Conservation (phyloP, 73 alveolate genomes). For the Blepharisma japonicum region DNA sequence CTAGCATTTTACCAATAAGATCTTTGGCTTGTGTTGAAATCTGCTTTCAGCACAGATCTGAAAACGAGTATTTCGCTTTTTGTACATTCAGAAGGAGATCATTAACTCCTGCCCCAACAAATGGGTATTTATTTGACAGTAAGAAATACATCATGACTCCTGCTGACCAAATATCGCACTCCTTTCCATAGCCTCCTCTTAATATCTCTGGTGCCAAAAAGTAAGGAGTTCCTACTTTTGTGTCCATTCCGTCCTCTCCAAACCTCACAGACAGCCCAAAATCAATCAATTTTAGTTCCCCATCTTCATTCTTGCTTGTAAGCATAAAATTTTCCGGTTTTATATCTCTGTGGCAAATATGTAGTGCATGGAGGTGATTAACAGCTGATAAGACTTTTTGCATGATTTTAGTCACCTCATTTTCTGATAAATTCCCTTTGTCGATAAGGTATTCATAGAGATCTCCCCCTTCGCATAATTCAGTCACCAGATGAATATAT, state of each 20-base stretch:
- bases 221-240: conserved; percentile 30
- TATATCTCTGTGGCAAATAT: conserved; percentile 69
- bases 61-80: not conserved
- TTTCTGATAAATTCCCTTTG: conserved; percentile 34
- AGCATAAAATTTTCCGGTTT: conserved; percentile 72
- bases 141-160: conserved; percentile 30
- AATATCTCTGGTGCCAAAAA: conserved; percentile 34
- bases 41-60: conserved; percentile 41
- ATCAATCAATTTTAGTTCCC: conserved; percentile 48
- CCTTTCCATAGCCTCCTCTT: conserved; percentile 25
- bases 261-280: conserved; percentile 39
- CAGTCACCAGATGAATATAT: conserved; percentile 54
- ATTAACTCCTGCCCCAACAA: conserved; percentile 3
- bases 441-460: conserved; percentile 29
- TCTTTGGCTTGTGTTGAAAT: conserved; percentile 60
- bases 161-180: conserved; percentile 42
- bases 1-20: conserved; percentile 56
- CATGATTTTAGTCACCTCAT: conserved; percentile 1
- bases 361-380: conserved; percentile 52
- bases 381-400: conserved; percentile 55
- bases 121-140: conserved; percentile 16
- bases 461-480: conserved; percentile 64
- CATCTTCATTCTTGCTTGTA: conserved; percentile 21
- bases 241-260: conserved; percentile 28
- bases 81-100: not conserved